Percentiles rank a stretch among this genome's conserved stretches.
Evolutionary conservation across 202 grass and related monocot species (phyloP).

Genomic region (Brachypodium distachyon): DNA sequence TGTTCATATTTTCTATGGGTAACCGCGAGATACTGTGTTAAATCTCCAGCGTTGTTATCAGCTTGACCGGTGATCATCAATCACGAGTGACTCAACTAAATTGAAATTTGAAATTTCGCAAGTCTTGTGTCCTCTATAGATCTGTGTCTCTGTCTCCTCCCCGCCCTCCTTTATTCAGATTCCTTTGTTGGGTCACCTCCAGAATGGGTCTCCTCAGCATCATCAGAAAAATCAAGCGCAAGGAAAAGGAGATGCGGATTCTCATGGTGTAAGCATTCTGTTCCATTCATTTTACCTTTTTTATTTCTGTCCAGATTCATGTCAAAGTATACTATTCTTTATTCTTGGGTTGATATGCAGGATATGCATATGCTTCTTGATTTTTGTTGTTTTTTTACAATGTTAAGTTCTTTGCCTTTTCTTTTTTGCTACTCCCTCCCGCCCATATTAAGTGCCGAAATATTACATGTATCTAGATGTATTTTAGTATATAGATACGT

Average conservation of each 20-base stretch:
- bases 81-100: not conserved
- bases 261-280: constrained; percentile 90
- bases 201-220: constrained; percentile 86
- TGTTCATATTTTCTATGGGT: not conserved
- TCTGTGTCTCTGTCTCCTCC: not conserved
- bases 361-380: not conserved
- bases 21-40: no score
- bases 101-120: not conserved
- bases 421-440: no score
- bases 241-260: constrained; percentile 97
- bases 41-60: not conserved
- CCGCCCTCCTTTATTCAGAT: constrained; percentile 33
- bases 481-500: no score
- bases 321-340: not conserved
- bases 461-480: no score
- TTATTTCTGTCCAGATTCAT: not conserved
- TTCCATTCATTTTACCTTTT: not conserved
- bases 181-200: not conserved
- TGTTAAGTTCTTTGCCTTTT: not conserved
- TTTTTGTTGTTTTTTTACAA: not conserved
- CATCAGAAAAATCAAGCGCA: constrained; percentile 90
- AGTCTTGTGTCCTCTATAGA: no score
- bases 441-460: no score
- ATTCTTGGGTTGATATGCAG: not conserved
- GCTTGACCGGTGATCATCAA: not conserved